Base-by-base conservation (phyloP, 352 stramenopile genomes). In the Phytophthora ohioensis region DNA sequence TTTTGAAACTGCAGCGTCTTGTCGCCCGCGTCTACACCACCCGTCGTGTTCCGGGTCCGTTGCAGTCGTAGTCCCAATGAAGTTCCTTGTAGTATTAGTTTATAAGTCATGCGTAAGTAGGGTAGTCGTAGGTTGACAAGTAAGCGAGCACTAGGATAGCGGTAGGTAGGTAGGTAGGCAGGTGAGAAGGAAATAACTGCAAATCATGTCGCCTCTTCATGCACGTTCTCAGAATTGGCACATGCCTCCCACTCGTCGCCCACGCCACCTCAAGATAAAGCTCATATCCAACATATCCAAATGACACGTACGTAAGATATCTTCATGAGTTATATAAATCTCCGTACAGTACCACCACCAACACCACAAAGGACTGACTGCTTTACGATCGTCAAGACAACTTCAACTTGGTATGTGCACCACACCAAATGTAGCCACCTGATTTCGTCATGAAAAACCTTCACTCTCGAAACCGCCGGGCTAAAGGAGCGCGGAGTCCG, bases 1-100 rank as follows among this genome's bases (percentile, higher is more conserved):
- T 94, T 92, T 82, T 94, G 74, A 92, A 74, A 63, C 48, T 67
- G 69, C 57, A 68, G 45, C 51, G 30, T 65, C 56, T 68, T 69
- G 61, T 79, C 43, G 62, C 49, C 49, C 52, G 52, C 55, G 56
- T 76, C 55, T 66, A 67, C 64, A 66, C 21, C 51, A 48, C 58
- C 62, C 42, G 42, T 57, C 38, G 41, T 67, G 64, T 59, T 49
- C 41, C 55, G 59, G 71, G 71, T 70, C 27, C 38, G 57, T 76
- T 69, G 67, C 62, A 70, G 57, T 62, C 48, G 57, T 73, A 64
- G 17, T 70, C 57, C 45, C 43, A 67, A 69, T 61, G 43, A 65
- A 59, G 57, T 57, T 63, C 49, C 27, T 62, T 78, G 70, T 78
- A 78, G 42, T 58, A 69, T 55, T 70, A 76, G 56, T 73, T 35